A percentile compares a stretch with the other conserved stretches of the same genome.
These are phyloP conservation scores for Russula sp. DNA, from an alignment of 768 basidiomycete genomes.

Conservation along the genomic window DNA sequence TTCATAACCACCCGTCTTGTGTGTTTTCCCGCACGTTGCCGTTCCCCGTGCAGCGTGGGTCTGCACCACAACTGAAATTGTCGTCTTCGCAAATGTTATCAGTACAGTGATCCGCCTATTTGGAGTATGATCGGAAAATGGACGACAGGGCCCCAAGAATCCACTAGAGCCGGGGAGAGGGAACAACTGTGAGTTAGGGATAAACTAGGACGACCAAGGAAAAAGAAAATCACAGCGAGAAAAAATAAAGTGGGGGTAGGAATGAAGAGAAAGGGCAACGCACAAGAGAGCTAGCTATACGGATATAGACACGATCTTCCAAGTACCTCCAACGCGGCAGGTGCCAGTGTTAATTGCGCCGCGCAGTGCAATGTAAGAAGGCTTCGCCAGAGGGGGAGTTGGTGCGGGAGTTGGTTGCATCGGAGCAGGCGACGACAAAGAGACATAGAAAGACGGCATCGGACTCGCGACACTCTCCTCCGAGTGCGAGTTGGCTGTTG, in stretches of 20 bases:
- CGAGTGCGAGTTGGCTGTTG: neutral
- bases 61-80: too few relatives aligned
- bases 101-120: too few relatives aligned
- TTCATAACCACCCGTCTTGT: slow-evolving; percentile 58
- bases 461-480: neutral
- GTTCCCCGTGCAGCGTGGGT: too few relatives aligned
- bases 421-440: slow-evolving; percentile 7
- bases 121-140: neutral
- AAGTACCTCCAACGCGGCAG: slow-evolving; percentile 26
- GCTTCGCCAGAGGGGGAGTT: neutral
- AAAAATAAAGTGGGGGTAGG: neutral
- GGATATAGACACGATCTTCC: slow-evolving; percentile 8
- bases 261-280: neutral
- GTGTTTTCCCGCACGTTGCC: too few relatives aligned
- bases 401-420: neutral
- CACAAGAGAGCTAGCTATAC: neutral
- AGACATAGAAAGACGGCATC: slow-evolving; percentile 11
- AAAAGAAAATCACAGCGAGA: neutral
- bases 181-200: neutral
- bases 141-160: neutral
- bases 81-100: too few relatives aligned
- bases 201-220: neutral
- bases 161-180: neutral
- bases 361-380: slow-evolving; percentile 13
- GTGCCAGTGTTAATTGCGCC: slow-evolving; percentile 15